phyloP scores from a whole-genome alignment of 768 basidiomycete species.

The Boletus speciosus region DNA sequence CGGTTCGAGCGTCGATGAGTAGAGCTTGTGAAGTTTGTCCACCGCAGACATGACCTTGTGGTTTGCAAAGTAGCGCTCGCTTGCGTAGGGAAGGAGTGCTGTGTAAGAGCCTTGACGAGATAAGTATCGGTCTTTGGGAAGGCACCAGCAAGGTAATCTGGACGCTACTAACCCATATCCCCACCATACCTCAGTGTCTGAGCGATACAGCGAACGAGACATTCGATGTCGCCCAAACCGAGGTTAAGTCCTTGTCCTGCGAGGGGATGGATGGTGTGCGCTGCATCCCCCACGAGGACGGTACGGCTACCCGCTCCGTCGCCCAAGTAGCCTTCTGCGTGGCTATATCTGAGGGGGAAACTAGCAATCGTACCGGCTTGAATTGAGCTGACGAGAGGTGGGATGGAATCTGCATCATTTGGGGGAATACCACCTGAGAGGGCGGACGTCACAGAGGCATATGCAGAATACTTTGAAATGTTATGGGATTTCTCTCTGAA shows the following conservation, averaged over 20 bases:
- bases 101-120: conserved; percentile 61
- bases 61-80: conserved; percentile 80
- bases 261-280: conserved; percentile 91
- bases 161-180: conserved; percentile 66
- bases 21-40: conserved; percentile 90
- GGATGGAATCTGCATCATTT: conserved; percentile 57
- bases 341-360: conserved; percentile 85
- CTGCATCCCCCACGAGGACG: conserved; percentile 92
- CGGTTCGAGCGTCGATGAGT: conserved; percentile 59
- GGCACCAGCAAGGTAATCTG: neutral
- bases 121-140: neutral
- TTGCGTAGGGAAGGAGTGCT: conserved; percentile 70
- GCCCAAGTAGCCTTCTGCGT: conserved; percentile 84
- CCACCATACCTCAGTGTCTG: conserved; percentile 57
- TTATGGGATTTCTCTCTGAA: conserved; percentile 74
- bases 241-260: conserved; percentile 96
- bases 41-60: conserved; percentile 80
- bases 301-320: conserved; percentile 64
- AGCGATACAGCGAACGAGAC: conserved; percentile 63
- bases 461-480: conserved; percentile 61
- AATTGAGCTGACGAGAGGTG: conserved; percentile 70
- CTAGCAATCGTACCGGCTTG: conserved; percentile 76
- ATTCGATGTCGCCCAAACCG: conserved; percentile 83
- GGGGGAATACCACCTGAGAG: conserved; percentile 53
- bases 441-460: conserved; percentile 44